phyloP scores from a whole-genome alignment of 2,329 filamentous ascomycete genomes.

The Ustulina deusta region DNA sequence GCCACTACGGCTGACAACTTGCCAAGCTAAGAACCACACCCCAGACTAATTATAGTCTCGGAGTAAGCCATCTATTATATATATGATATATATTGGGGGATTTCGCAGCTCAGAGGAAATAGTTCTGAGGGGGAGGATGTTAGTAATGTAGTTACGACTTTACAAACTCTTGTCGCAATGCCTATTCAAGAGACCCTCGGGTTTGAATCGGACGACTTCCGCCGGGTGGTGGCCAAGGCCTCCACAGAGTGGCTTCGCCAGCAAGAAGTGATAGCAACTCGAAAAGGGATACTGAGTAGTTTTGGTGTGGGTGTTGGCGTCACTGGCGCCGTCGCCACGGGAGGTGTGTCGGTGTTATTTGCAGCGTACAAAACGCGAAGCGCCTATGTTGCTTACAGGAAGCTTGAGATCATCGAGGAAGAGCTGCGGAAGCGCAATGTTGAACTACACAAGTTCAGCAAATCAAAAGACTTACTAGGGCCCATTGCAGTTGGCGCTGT shows the following conservation, averaged over 20 bases:
- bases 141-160: not conserved
- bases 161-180: not conserved
- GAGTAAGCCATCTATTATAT: not conserved
- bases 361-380: constrained; percentile 21
- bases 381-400: constrained; percentile 5
- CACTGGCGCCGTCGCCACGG: constrained; percentile 1
- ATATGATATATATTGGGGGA: not conserved
- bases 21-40: constrained; percentile 4
- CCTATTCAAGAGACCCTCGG: constrained; percentile 26
- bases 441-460: constrained; percentile 20
- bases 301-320: constrained; percentile 11
- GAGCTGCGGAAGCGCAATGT: constrained; percentile 18
- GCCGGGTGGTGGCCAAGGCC: not conserved
- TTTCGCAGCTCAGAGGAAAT: not conserved
- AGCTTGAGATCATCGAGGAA: constrained; percentile 15
- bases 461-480: constrained; percentile 6
- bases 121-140: too few species aligned
- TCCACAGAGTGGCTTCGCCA: constrained; percentile 18
- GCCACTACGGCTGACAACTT: not conserved
- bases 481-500: constrained; percentile 6
- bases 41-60: constrained; percentile 12
- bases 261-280: constrained; percentile 16
- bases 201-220: constrained; percentile 14
- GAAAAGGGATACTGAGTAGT: constrained; percentile 3
- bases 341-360: constrained; percentile 13